phyloP scores from a whole-genome alignment of 495 filamentous ascomycete species.

The Hyaloscypha finlandica region DNA sequence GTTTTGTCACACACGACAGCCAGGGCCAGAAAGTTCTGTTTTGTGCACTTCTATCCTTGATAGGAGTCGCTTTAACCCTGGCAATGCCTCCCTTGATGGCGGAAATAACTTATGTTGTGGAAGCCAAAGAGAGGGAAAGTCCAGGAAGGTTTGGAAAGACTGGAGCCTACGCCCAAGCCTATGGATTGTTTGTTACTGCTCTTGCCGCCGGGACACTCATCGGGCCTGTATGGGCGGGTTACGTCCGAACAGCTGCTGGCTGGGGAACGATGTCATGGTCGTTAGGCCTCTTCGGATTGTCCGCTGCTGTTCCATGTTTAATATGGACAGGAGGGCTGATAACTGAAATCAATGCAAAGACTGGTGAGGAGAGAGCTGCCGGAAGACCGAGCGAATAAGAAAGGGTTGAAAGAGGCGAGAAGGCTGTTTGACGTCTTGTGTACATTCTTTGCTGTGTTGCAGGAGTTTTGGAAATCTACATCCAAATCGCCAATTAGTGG shows the following conservation, averaged over 20 bases:
- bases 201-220: slow-evolving; percentile 63
- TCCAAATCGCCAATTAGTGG: too few species aligned
- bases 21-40: slow-evolving; percentile 66
- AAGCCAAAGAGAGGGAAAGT: slow-evolving; percentile 52
- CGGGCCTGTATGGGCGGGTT: slow-evolving; percentile 64
- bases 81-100: slow-evolving; percentile 67
- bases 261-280: slow-evolving; percentile 64
- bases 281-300: slow-evolving; percentile 46
- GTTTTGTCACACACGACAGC: slow-evolving; percentile 63
- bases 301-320: slow-evolving; percentile 29
- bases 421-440: neutral
- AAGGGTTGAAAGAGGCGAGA: neutral
- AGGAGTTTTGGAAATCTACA: too few species aligned
- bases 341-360: slow-evolving; percentile 24
- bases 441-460: neutral
- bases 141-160: slow-evolving; percentile 59
- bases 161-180: slow-evolving; percentile 60
- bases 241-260: slow-evolving; percentile 55
- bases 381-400: neutral
- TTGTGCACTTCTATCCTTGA: slow-evolving; percentile 64
- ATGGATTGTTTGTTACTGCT: slow-evolving; percentile 60
- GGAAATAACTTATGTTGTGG: slow-evolving; percentile 62
- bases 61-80: slow-evolving; percentile 60
- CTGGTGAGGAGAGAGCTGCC: slow-evolving; percentile 28
- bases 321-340: slow-evolving; percentile 32